Base-by-base conservation (phyloP, 768 basidiomycete species). In the Rhodotorula toruloides region DNA sequence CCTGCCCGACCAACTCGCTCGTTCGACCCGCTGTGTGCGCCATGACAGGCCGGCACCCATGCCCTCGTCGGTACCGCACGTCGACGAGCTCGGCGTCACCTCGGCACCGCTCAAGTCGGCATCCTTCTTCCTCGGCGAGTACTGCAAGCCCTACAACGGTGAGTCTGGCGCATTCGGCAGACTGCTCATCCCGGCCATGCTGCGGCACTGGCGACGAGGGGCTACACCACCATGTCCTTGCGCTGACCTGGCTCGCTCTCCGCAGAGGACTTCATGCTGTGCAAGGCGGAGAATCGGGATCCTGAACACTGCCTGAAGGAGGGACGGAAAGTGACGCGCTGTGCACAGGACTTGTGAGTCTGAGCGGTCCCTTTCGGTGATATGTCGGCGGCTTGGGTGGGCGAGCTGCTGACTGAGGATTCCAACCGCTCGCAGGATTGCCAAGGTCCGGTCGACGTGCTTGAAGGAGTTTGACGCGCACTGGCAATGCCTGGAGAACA, bases 81-180 rank as follows among this genome's bases (percentile, higher is more conserved):
- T 97, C 43, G 82, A 84, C 66, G 96, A 99, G 79, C 79, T 99
- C 50, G 94, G 93, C 47, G 83, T 81, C 49, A 91, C 91, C 1
- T 93, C 90, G 71, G 96, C 87, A 65, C 96, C 94, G 3, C 81
- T 98, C 75, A 97, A 98, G 81, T 90, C 88, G 73, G 91, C 94
- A 2, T 88, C 91, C 13, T 98, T 97, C 84, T 97, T 97, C 81
- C 86, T 99, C 77, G 96, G 91, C 36, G 87, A 89, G 43, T 84
- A 90, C 77, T 99, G 94, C 84, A 91, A 91, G 79, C 89, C 91
- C 63, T 94, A 86, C 80, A 98, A 94, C 80, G 94, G 94, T 97
- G 67, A n/a, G n/a, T n/a, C n/a, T n/a, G n/a, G n/a, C n/a, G n/a
- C n/a, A n/a, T n/a, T n/a, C n/a, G n/a, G n/a, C n/a, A n/a, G n/a